Evolutionary conservation across 1,284 basidiomycete genomes (phyloP).

Genomic region (Heterobasidion occidentale): DNA sequence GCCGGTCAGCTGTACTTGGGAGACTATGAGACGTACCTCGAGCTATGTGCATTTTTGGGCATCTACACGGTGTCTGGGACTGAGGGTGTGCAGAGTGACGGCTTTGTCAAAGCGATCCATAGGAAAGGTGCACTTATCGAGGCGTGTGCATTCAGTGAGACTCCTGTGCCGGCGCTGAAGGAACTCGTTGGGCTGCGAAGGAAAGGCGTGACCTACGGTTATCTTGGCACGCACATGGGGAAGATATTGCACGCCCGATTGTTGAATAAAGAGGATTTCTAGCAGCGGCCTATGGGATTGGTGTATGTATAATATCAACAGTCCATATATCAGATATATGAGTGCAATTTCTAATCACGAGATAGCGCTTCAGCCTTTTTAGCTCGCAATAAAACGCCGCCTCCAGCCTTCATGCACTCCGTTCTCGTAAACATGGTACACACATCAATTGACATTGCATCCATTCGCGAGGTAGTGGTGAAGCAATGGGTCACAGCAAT

Average conservation of each 20-base stretch:
- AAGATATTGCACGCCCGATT: conserved; percentile 26
- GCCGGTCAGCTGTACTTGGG: conserved; percentile 35
- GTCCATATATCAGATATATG: neutral
- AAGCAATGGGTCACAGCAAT: too few species aligned
- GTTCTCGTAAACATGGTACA: too few species aligned
- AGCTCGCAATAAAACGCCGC: too few species aligned
- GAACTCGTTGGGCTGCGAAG: conserved; percentile 27
- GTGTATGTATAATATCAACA: neutral
- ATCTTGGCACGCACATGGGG: conserved; percentile 32
- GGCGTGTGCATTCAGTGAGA: conserved; percentile 20
- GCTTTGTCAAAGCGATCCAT: conserved; percentile 23
- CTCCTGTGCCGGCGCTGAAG: conserved; percentile 25
- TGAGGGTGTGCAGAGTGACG: conserved; percentile 18
- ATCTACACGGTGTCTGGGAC: conserved; percentile 15
- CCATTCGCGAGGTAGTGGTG: too few species aligned
- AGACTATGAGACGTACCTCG: conserved; percentile 22
- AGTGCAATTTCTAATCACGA: neutral
- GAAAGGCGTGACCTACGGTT: conserved; percentile 27
- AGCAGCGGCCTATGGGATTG: neutral
- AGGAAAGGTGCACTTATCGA: neutral
- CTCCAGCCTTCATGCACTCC: too few species aligned
- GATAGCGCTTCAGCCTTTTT: too few species aligned
- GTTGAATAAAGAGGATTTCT: conserved; percentile 21
- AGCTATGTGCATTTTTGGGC: conserved; percentile 28
- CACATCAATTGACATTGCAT: too few species aligned